A percentile compares a stretch with the other conserved stretches of the same genome.
These are phyloP conservation scores for Naumovozyma dairenensis DNA, from an alignment of 805 yeast species.

Conservation along the genomic window DNA sequence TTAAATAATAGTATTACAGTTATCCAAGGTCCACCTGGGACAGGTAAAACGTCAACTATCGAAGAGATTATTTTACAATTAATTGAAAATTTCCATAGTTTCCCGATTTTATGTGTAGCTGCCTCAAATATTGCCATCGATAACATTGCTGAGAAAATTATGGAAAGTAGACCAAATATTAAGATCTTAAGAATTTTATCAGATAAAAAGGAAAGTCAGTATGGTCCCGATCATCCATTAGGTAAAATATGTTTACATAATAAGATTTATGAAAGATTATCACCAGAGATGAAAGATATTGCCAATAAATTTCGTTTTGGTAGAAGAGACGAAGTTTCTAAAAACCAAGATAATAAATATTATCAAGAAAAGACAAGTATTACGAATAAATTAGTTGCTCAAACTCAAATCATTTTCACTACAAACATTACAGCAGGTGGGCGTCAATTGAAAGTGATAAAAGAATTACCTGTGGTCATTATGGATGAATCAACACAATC, in stretches of 20 bases:
- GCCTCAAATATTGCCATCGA: conserved; percentile 71
- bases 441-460: conserved; percentile 45
- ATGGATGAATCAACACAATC: conserved; percentile 78
- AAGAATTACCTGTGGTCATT: conserved; percentile 53
- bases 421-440: conserved; percentile 70
- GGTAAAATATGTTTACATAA: conserved; percentile 56
- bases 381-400: conserved; percentile 43
- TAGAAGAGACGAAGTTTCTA: conserved; percentile 32
- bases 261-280: conserved; percentile 41
- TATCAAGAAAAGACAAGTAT: conserved; percentile 36
- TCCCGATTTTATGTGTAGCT: conserved; percentile 63
- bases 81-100: conserved; percentile 43
- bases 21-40: conserved; percentile 76
- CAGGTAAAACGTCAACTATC: conserved; percentile 68
- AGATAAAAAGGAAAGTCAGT: conserved; percentile 51
- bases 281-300: conserved; percentile 36
- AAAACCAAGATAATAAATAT: conserved; percentile 42
- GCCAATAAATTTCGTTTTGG: conserved; percentile 36
- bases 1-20: conserved; percentile 42
- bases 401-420: conserved; percentile 61
- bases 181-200: conserved; percentile 49
- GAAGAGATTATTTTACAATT: conserved; percentile 53
- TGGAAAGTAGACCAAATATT: conserved; percentile 39
- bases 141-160: conserved; percentile 61
- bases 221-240: conserved; percentile 46